Conservation (phyloP, 2,329 filamentous ascomycete species). For the Penicillium sp. region DNA sequence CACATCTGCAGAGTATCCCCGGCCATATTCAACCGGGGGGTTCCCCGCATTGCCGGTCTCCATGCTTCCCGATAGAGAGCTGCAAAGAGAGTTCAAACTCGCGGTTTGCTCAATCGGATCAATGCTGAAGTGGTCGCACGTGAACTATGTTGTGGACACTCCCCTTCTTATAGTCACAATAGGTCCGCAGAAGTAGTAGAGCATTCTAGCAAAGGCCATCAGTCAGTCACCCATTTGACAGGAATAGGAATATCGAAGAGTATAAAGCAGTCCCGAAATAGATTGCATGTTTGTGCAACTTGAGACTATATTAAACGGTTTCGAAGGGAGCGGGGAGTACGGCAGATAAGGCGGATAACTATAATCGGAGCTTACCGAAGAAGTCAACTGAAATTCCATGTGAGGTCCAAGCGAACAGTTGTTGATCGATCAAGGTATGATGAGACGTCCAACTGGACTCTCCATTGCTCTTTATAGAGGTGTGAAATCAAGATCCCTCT, state of each 20-base stretch:
- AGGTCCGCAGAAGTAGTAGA: background rate
- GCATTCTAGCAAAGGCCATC: background rate
- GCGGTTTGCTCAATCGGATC: background rate
- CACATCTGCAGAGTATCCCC: conserved; percentile 43
- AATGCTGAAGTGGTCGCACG: background rate
- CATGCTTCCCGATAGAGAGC: background rate
- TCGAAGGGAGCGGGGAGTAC: conserved; percentile 3
- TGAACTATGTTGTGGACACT: background rate
- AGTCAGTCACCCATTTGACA: conserved; percentile 2
- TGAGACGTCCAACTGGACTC: background rate
- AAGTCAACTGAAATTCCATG: background rate
- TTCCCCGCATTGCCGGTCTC: background rate
- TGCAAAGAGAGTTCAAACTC: background rate
- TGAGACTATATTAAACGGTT: conserved; percentile 5
- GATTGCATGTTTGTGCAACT: conserved; percentile 7
- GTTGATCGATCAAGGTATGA: background rate
- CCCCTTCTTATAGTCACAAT: background rate
- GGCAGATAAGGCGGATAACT: conserved; percentile 13
- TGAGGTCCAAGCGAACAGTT: background rate
- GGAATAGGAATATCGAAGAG: background rate
- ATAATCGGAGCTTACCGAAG: conserved; percentile 25
- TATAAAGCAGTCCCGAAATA: conserved; percentile 6
- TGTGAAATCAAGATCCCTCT: conserved; percentile 1
- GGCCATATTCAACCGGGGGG: conserved; percentile 16
- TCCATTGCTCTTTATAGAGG: conserved; percentile 8